Base-by-base conservation (phyloP, 345 rosid species). In the Euphorbia lathyris region DNA sequence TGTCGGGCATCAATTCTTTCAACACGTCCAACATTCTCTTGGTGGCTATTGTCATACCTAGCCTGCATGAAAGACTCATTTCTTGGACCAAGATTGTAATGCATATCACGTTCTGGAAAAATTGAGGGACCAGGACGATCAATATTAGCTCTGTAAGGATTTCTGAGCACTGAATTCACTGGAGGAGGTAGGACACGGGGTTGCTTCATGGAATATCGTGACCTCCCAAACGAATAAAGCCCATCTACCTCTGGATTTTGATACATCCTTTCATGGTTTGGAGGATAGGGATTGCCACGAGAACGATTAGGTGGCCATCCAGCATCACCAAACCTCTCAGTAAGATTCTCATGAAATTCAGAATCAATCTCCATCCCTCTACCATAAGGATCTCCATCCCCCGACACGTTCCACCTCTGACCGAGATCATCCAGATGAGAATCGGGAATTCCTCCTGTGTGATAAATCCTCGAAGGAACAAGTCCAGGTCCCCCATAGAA, bases 151-250 rank as follows among this genome's bases (percentile, higher is more conserved):
- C 88, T 86, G 68, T 82, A 81, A 14, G 86, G 50, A 34, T 63
- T 68, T 77, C 88, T 95, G 55, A 86, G 92, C 79, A 83, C 77
- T 25, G 87, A 78, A 73, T 77, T 81, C 74, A 88, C 79, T 66
- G 89, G 95, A 80, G n/a, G n/a, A n/a, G 99, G 98, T 42, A 84
- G 86, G 62, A 92, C 98, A 71, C 90, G 97, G 73, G 98, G 99
- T 84, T 90, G 97, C 85, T 87, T 89, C 80, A 83, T 79, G 67
- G 97, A 83, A 80, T 85, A 86, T 57, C 97, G 79, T 56, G 90
- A 81, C 83, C 95, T 86, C 65, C 93, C 96, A 82, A 82, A 86
- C 36, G 97, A 85, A 77, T 83, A 83, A 77, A 83, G 77, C 58
- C 83, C 93, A 73, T 86, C 95, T 71, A 80, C 82, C 58, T 90